Conservation (phyloP, 2,329 filamentous ascomycete species). For the Aureobasidium sp. region DNA sequence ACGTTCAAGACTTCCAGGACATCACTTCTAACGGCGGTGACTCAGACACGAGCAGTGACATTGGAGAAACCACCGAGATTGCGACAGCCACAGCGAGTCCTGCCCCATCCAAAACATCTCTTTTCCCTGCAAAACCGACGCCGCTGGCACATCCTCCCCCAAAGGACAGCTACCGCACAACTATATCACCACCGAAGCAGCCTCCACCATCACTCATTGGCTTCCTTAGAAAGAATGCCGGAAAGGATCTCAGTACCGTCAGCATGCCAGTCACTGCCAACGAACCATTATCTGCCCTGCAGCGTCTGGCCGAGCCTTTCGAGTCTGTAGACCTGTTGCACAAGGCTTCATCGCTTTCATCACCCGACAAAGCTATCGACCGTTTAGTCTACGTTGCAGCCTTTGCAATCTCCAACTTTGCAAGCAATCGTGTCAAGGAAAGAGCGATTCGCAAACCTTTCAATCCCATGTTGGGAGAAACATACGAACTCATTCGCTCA, state of each 20-base stretch:
- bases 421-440: slow-evolving; percentile 75
- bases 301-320: slow-evolving; percentile 81
- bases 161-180: slow-evolving; percentile 58
- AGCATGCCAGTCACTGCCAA: slow-evolving; percentile 97
- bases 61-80: slow-evolving; percentile 36
- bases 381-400: slow-evolving; percentile 79
- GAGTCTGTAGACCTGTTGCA: slow-evolving; percentile 87
- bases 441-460: slow-evolving; percentile 92
- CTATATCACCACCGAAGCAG: slow-evolving; percentile 66
- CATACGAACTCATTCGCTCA: slow-evolving; percentile 82
- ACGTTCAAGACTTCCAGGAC: slow-evolving; percentile 35
- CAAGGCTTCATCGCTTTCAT: slow-evolving; percentile 50
- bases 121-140: slow-evolving; percentile 73
- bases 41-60: slow-evolving; percentile 58
- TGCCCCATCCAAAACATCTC: slow-evolving; percentile 22
- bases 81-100: slow-evolving; percentile 24
- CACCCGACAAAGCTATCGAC: slow-evolving; percentile 54
- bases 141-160: slow-evolving; percentile 68
- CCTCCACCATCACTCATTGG: slow-evolving; percentile 85
- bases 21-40: slow-evolving; percentile 44
- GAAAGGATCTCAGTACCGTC: slow-evolving; percentile 93
- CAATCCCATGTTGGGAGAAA: slow-evolving; percentile 94
- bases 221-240: slow-evolving; percentile 93
- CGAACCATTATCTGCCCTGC: slow-evolving; percentile 80
- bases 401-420: slow-evolving; percentile 84